A percentile compares a stretch with the other conserved stretches of the same genome.
These are phyloP conservation scores for Eucalyptus regnans DNA, from an alignment of 345 rosid genomes.

Conservation along the genomic window DNA sequence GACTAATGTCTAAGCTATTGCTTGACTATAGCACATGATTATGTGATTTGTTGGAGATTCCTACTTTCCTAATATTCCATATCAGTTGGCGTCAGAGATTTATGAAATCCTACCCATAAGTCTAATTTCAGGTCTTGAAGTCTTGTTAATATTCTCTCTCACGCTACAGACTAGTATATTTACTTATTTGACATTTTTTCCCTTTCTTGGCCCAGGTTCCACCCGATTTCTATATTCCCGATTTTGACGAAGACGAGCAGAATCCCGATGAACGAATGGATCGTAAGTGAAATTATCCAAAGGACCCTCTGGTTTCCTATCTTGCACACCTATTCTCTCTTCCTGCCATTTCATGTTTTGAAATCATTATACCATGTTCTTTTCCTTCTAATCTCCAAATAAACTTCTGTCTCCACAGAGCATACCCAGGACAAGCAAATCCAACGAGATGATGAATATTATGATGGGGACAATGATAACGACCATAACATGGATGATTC, in stretches of 20 bases:
- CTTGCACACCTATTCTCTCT: not conserved
- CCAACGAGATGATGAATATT: constrained; percentile 86
- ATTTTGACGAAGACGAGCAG: constrained; percentile 83
- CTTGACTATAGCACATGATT: not conserved
- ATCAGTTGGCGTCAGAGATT: not conserved
- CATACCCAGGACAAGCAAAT: constrained; percentile 82
- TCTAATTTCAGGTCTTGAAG: not conserved
- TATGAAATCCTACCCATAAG: not conserved
- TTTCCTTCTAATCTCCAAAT: not conserved
- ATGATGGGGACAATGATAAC: constrained; percentile 77
- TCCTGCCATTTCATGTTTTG: not conserved
- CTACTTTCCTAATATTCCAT: not conserved
- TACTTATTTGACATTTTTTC: not conserved
- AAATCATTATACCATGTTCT: not conserved
- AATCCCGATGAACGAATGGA: constrained; percentile 80
- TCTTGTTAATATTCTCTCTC: not conserved
- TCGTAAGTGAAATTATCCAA: constrained; percentile 41
- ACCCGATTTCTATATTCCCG: constrained; percentile 89
- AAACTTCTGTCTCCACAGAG: constrained; percentile 31
- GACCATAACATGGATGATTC: constrained; percentile 42
- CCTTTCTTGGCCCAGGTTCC: constrained; percentile 51
- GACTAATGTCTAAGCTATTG: not conserved
- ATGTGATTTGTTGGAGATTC: not conserved
- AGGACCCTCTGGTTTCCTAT: not conserved
- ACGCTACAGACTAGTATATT: not conserved